Conservation (phyloP, 2,329 filamentous ascomycete genomes). For the Colletotrichum costaricense region DNA sequence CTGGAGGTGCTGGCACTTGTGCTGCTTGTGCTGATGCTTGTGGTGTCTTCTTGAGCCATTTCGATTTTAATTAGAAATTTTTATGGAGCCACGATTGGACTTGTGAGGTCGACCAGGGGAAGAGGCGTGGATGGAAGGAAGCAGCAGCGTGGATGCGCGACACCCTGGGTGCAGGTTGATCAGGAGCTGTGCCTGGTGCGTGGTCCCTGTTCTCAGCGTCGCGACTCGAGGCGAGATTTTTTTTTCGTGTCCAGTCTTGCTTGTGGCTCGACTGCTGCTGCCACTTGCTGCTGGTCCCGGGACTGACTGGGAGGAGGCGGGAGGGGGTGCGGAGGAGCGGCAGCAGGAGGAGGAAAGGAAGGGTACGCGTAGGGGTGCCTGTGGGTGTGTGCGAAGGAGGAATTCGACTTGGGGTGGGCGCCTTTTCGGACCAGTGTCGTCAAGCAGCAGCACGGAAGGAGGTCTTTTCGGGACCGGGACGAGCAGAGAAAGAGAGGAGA, state of each 20-base stretch:
- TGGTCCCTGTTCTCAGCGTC: constrained; percentile 29
- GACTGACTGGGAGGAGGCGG: constrained; percentile 5
- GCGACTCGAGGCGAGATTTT: constrained; percentile 22
- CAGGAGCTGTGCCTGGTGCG: constrained; percentile 17
- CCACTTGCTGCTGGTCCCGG: constrained; percentile 15
- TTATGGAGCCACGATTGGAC: constrained; percentile 50
- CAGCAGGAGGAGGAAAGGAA: constrained; percentile 28
- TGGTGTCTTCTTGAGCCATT: constrained; percentile 47
- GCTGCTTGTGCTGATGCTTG: constrained; percentile 35
- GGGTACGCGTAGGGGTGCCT: constrained; percentile 29
- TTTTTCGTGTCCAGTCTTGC: constrained; percentile 9
- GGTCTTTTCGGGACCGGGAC: constrained; percentile 24
- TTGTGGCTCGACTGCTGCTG: constrained; percentile 11
- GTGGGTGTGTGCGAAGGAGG: constrained; percentile 31
- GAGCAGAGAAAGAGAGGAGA: constrained; percentile 9
- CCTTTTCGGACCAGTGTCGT: constrained; percentile 24
- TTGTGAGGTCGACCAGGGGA: constrained; percentile 45
- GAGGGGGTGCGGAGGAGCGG: constrained; percentile 31
- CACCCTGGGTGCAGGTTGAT: constrained; percentile 34
- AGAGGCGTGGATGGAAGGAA: constrained; percentile 32
- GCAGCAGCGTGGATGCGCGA: constrained; percentile 34
- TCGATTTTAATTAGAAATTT: constrained; percentile 53
- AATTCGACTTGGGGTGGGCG: constrained; percentile 11
- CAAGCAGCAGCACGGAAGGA: constrained; percentile 23
- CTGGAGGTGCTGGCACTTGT: constrained; percentile 30